Evolutionary conservation across 208 protist species (phyloP).

Genomic region (Crithidia fasciculata): DNA sequence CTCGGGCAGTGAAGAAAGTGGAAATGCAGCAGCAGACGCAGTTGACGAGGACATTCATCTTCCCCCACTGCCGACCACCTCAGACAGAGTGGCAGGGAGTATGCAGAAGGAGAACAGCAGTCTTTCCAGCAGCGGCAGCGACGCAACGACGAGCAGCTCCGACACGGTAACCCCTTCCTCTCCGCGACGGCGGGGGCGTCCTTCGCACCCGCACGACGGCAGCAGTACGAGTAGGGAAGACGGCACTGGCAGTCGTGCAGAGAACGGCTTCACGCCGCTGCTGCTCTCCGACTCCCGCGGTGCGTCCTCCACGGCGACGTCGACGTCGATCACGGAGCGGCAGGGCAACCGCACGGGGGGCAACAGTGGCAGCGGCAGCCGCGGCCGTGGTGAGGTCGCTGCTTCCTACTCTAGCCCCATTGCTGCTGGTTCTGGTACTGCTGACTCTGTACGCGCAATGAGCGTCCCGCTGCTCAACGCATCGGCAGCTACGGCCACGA

Average conservation of each 20-base stretch:
- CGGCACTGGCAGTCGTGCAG: too few species aligned
- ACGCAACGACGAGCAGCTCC: neutral
- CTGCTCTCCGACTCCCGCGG: too few species aligned
- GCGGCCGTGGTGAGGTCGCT: neutral
- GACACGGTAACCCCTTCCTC: neutral
- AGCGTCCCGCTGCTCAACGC: too few species aligned
- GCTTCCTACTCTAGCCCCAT: neutral
- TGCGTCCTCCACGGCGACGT: neutral
- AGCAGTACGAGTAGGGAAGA: neutral
- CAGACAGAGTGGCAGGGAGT: neutral
- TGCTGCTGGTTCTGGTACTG: too few species aligned
- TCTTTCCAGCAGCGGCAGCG: neutral
- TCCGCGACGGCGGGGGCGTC: neutral
- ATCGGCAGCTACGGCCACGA: too few species aligned
- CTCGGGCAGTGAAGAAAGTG: neutral
- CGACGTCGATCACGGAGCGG: neutral
- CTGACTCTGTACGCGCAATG: too few species aligned
- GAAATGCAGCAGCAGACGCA: neutral
- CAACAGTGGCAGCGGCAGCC: neutral
- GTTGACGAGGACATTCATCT: conserved; percentile 11
- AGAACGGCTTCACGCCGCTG: too few species aligned
- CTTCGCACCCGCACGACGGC: too few species aligned
- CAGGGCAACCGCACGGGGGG: neutral
- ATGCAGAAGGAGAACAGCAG: neutral
- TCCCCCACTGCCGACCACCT: neutral